Evolutionary conservation across 805 yeast genomes (phyloP), one percentile per base, ranked within the genome.

Genomic region (Diddensiella caesifluorescens): DNA sequence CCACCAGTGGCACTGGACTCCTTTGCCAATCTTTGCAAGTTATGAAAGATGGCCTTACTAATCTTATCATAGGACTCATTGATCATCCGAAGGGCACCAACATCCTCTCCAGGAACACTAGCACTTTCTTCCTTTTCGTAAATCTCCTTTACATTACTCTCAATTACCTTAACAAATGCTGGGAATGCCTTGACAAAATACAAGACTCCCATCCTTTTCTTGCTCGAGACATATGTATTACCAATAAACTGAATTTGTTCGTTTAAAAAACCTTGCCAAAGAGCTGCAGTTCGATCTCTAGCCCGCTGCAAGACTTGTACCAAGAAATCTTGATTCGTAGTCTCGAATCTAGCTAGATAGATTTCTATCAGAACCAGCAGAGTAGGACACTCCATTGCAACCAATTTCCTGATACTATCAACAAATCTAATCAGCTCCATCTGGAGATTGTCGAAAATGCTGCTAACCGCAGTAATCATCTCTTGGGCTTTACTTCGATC

Each of bases 241-340:
- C 68, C 70, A 13, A 78, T 65, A 12, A 54, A 48, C 22, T 67
- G 62, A 4, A 74, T 61, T 56, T 83, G 86, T n/a, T 62, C 63
- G 13, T 72, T 74, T 19, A 81, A 60, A 47, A 74, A 76, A 47
- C 73, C 74, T 15, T 63, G 62, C 95, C 95, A 86, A 13, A 67
- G 65, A 26, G 60, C 61, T 30, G 62, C 63, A 33, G 78, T 64
- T 55, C 73, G 74, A 22, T 76, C 77, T n/a, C 67, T 62, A 4
- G 79, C 49, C 46, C 74, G 75, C 23, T 66, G 68, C 47, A 81
- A 65, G 39, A 71, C 65, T 29, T 71, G 68, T 45, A 74, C 64
- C 16, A 73, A 62, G 51, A 72, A 85, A 48, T 84, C 95, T 54
- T 81, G 88, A 56, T 76, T 74, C 1, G 80, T 67, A 5, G 74